Conservation (phyloP, 192 early-diverging fungal genomes). For the Powellomyces hirtus region DNA sequence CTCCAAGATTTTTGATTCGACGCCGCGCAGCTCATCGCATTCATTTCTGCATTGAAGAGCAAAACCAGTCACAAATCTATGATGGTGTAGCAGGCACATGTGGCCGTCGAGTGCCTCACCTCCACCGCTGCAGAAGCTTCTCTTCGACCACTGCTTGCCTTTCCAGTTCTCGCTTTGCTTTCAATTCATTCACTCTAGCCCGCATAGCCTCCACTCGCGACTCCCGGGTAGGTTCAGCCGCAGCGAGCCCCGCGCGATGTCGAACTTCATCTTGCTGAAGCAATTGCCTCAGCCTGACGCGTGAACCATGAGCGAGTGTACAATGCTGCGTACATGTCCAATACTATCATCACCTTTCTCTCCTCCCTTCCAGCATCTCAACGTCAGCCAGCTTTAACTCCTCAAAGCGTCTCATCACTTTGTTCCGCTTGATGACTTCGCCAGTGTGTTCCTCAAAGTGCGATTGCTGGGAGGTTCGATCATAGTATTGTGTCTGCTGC, state of each 20-base stretch:
- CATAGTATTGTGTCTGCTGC: constrained; percentile 43
- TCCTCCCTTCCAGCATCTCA: constrained; percentile 27
- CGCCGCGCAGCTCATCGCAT: constrained; percentile 48
- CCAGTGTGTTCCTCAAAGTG: constrained; percentile 42
- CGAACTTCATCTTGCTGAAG: constrained; percentile 34
- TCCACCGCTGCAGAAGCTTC: constrained; percentile 48
- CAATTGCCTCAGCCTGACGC: constrained; percentile 27
- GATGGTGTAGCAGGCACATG: not conserved
- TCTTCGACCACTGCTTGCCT: constrained; percentile 47
- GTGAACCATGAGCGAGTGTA: constrained; percentile 12
- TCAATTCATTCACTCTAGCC: constrained; percentile 39
- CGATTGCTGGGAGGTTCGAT: constrained; percentile 31
- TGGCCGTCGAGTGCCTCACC: constrained; percentile 23
- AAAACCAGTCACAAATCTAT: not conserved
- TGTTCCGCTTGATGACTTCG: constrained; percentile 37
- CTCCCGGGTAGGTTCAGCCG: constrained; percentile 38
- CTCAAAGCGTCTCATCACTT: constrained; percentile 28
- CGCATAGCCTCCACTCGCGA: constrained; percentile 42
- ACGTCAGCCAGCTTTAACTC: constrained; percentile 28
- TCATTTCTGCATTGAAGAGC: constrained; percentile 32
- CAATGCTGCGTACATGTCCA: not conserved
- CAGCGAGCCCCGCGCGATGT: constrained; percentile 30
- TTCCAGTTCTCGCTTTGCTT: constrained; percentile 42
- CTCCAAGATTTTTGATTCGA: constrained; percentile 43
- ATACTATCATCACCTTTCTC: constrained; percentile 29